A percentile compares a stretch with the other conserved stretches of the same genome.
Evolutionary conservation across 148 eudicot species (phyloP).

Genomic region (Arbutus unedo): DNA sequence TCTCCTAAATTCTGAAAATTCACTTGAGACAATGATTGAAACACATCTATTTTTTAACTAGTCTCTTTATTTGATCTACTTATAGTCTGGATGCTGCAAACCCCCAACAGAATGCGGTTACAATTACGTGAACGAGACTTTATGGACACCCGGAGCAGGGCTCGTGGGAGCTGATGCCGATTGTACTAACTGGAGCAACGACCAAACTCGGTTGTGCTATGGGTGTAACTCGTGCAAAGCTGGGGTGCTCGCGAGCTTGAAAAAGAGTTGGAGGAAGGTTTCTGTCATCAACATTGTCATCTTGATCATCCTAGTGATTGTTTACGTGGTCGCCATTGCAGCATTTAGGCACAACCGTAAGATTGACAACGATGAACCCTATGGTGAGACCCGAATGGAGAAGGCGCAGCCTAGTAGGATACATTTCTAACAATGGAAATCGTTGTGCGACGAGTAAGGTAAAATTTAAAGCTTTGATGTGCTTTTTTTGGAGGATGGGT

Average conservation of each 20-base stretch:
- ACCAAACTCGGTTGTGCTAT: slow-evolving; percentile 69
- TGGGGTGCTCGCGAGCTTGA: slow-evolving; percentile 81
- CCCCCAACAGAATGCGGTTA: slow-evolving; percentile 90
- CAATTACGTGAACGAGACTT: slow-evolving; percentile 63
- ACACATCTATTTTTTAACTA: neutral
- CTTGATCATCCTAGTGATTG: slow-evolving; percentile 67
- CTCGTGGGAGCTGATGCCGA: slow-evolving; percentile 38
- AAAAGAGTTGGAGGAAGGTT: slow-evolving; percentile 91
- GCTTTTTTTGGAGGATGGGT: neutral
- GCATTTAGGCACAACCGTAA: slow-evolving; percentile 85
- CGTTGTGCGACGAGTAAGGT: neutral
- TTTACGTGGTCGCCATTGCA: slow-evolving; percentile 65
- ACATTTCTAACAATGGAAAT: slow-evolving; percentile 36
- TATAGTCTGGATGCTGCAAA: slow-evolving; percentile 96
- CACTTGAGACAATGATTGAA: neutral
- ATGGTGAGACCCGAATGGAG: slow-evolving; percentile 86
- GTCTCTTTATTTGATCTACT: neutral
- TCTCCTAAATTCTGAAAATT: no score
- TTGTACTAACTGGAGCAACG: slow-evolving; percentile 70
- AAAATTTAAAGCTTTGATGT: neutral
- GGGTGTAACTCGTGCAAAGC: slow-evolving; percentile 82
- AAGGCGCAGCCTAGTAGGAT: slow-evolving; percentile 70
- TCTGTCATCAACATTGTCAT: slow-evolving; percentile 76
- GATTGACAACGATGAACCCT: slow-evolving; percentile 78
- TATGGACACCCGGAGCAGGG: slow-evolving; percentile 58